Evolutionary conservation across 768 basidiomycete species (phyloP).

Genomic region (Lentinula sp.): DNA sequence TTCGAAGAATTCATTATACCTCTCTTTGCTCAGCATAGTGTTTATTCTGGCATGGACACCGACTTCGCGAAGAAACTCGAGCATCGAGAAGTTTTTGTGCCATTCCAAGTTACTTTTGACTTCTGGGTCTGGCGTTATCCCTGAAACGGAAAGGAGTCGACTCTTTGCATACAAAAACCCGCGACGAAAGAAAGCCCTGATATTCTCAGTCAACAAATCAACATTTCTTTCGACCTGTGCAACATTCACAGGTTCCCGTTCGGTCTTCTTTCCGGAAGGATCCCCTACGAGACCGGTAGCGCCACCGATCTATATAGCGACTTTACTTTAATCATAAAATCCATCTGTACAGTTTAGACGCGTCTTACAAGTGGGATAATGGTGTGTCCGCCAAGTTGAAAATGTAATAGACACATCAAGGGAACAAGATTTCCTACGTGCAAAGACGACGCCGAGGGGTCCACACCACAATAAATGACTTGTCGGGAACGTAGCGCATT

Average conservation of each 20-base stretch:
- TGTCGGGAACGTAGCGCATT: constrained; percentile 32
- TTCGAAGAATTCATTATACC: constrained; percentile 37
- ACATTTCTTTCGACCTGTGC: constrained; percentile 64
- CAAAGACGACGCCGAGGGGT: constrained; percentile 85
- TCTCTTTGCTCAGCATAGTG: constrained; percentile 86
- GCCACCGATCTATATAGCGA: constrained; percentile 71
- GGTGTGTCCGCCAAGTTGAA: constrained; percentile 78
- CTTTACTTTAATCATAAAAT: background rate
- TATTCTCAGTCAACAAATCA: constrained; percentile 48
- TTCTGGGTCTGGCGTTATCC: constrained; percentile 14
- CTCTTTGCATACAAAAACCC: constrained; percentile 54
- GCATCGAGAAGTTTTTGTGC: constrained; percentile 64
- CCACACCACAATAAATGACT: constrained; percentile 82
- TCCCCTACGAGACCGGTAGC: constrained; percentile 97
- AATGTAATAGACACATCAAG: constrained; percentile 81
- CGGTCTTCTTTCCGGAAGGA: constrained; percentile 83
- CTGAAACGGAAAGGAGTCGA: constrained; percentile 15
- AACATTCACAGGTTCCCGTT: constrained; percentile 64
- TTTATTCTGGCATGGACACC: constrained; percentile 81
- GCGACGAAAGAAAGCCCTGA: constrained; percentile 67
- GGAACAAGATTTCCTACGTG: constrained; percentile 95
- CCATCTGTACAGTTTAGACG: background rate
- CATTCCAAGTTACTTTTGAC: constrained; percentile 60
- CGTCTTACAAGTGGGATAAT: constrained; percentile 74
- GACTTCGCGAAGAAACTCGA: constrained; percentile 79